Evolutionary conservation across 345 rosid species (phyloP).

Genomic region (Abelmoschus esculentus): DNA sequence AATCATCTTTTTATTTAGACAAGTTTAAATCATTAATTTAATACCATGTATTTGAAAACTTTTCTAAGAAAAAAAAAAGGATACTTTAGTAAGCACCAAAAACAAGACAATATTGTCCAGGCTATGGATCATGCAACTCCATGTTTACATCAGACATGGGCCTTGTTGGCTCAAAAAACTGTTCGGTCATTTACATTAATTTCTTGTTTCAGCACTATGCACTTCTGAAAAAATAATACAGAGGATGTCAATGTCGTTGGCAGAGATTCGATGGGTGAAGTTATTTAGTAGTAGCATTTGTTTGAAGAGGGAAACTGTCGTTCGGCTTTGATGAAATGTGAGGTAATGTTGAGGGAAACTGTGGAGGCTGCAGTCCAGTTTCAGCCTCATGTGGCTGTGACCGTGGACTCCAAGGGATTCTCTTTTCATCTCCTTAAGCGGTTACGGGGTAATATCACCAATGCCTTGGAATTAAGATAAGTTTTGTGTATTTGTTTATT

Average conservation of each 20-base stretch:
- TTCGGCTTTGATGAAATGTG: constrained; percentile 17
- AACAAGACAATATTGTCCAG: not conserved
- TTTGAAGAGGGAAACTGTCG: constrained; percentile 11
- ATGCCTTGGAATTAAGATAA: constrained; percentile 14
- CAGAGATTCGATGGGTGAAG: not conserved
- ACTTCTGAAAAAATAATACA: not conserved
- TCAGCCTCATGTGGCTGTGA: constrained; percentile 81
- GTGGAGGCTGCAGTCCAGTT: constrained; percentile 57
- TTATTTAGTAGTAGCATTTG: not conserved
- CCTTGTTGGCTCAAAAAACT: not conserved
- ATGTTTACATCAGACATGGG: not conserved
- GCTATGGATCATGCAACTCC: not conserved
- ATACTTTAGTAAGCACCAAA: not conserved
- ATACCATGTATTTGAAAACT: too few species aligned
- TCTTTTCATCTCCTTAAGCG: constrained; percentile 76
- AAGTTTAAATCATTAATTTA: too few species aligned
- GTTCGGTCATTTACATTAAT: not conserved
- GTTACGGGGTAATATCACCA: constrained; percentile 45
- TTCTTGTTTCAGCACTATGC: not conserved
- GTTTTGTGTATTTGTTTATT: not conserved
- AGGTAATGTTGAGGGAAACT: constrained; percentile 66
- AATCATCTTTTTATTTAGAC: too few species aligned
- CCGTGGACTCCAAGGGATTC: constrained; percentile 90
- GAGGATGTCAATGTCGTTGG: not conserved
- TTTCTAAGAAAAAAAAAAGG: too few species aligned